phyloP scores from a whole-genome alignment of 352 stramenopile species.

The Phytophthora pisi region DNA sequence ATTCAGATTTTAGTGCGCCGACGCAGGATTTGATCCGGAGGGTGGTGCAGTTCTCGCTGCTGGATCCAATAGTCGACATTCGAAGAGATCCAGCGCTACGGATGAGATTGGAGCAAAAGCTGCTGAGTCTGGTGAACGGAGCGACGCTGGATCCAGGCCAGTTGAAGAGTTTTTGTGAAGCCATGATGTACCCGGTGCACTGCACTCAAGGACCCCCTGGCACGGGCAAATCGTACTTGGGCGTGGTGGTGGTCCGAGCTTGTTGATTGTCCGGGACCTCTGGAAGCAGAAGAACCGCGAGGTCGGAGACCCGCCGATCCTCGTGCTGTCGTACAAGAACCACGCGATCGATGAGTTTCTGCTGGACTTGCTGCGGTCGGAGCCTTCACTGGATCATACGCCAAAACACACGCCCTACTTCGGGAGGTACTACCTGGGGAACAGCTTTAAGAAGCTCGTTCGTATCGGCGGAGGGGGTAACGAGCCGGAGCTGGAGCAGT shows the following conservation, averaged over 20 bases:
- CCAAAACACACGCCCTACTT: slow-evolving; percentile 14
- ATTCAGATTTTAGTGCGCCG: not conserved
- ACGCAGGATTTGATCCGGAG: slow-evolving; percentile 33
- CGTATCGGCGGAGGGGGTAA: slow-evolving; percentile 73
- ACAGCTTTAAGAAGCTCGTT: slow-evolving; percentile 53
- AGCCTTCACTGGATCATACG: slow-evolving; percentile 41
- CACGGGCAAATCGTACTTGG: slow-evolving; percentile 92
- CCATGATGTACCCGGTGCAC: slow-evolving; percentile 78
- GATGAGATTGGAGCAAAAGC: slow-evolving; percentile 34
- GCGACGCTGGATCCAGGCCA: slow-evolving; percentile 75
- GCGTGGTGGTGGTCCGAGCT: slow-evolving; percentile 81
- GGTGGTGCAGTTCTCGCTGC: slow-evolving; percentile 59
- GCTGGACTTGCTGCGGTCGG: slow-evolving; percentile 69
- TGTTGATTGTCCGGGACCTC: slow-evolving; percentile 72
- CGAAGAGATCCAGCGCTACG: slow-evolving; percentile 56
- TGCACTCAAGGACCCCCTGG: slow-evolving; percentile 88
- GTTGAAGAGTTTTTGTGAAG: slow-evolving; percentile 76
- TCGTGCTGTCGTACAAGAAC: slow-evolving; percentile 91
- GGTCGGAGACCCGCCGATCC: slow-evolving; percentile 73
- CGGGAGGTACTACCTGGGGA: slow-evolving; percentile 28
- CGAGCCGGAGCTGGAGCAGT: slow-evolving; percentile 58
- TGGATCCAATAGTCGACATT: slow-evolving; percentile 86
- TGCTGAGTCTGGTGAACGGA: slow-evolving; percentile 50
- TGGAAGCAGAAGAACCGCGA: slow-evolving; percentile 75
- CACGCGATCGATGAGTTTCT: slow-evolving; percentile 90